A percentile compares a stretch with the other conserved stretches of the same genome.
Conservation (phyloP, 352 stramenopile genomes). For the Phytophthora pinifolia region DNA sequence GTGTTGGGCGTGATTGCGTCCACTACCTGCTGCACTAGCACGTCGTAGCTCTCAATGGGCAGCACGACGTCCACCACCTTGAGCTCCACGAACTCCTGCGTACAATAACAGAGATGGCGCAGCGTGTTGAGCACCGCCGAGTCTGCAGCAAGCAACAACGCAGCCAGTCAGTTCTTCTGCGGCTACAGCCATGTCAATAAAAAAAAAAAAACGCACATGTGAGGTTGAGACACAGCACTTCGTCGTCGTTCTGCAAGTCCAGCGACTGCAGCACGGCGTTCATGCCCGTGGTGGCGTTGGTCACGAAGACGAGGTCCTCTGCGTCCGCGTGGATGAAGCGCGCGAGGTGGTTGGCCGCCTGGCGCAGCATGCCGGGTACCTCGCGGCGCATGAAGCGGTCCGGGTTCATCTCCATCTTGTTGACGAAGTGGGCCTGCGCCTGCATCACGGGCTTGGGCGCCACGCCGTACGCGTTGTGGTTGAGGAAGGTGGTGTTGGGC, state of each 20-base stretch:
- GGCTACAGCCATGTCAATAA: background rate
- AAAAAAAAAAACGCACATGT: constrained; percentile 55
- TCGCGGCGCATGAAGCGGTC: constrained; percentile 85
- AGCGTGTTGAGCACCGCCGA: constrained; percentile 83
- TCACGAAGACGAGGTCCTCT: constrained; percentile 86
- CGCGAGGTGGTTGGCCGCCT: constrained; percentile 63
- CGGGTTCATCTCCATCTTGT: constrained; percentile 87
- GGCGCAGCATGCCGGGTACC: constrained; percentile 54
- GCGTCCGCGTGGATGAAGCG: constrained; percentile 68
- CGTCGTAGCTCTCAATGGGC: constrained; percentile 69
- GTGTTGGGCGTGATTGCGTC: constrained; percentile 82
- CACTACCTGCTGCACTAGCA: constrained; percentile 66
- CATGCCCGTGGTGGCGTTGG: constrained; percentile 83
- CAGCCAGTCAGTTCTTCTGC: background rate
- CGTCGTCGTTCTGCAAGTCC: constrained; percentile 84
- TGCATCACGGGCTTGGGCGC: constrained; percentile 75
- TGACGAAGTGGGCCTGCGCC: constrained; percentile 82
- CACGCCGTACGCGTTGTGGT: constrained; percentile 83
- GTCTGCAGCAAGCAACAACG: constrained; percentile 39
- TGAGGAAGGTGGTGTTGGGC: constrained; percentile 76
- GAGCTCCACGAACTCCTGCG: constrained; percentile 87
- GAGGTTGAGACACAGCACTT: constrained; percentile 87
- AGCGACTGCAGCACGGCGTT: constrained; percentile 85
- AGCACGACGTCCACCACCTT: constrained; percentile 83
- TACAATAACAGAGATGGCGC: constrained; percentile 83